Base-by-base conservation (phyloP, 805 yeast genomes). In the Priceomyces haplophilus region DNA sequence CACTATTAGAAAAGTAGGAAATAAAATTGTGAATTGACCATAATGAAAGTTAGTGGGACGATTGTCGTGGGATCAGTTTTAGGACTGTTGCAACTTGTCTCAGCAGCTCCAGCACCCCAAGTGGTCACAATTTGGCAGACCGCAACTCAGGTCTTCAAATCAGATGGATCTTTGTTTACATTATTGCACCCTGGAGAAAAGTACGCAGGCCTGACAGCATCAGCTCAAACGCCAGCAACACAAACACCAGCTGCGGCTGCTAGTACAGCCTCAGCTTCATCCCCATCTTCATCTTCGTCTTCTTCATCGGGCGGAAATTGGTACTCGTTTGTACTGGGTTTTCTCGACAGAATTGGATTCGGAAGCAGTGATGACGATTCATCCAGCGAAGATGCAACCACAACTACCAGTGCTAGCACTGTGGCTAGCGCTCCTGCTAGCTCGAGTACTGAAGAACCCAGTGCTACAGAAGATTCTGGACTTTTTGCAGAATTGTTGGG, bases 51-150 rank as follows among this genome's bases (percentile, higher is more conserved):
- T 12, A 34, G 24, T 13, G 23, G 37, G 24, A 18, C 25, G 12
- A n/a, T 34, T 4, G 18, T 19, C 10, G 21, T 16, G 37, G 37
- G 25, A 19, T 10, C 37, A 11, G 24, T 21, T 4, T 16, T 34
- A 4, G 24, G 11, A 4, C 15, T 18, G 7, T 18, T 34, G 13
- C 25, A 34, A 12, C 11, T 34, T 12, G 37, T 12, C 12, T 6
- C 21, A 4, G 52, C 52, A 13, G 53, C 53, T 5, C 52, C 62
- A 8, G 63, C 62, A n/a, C 62, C 63, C 3, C 47, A 43, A 13
- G 47, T 56, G 13, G 54, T 55, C n/a, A 59, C 62, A 8, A 52
- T 58, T 3, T 53, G 41, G 34, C 50, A 58, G 24, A 50, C 55
- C 2, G 44, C 47, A 21, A 54, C 57, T 17, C 45, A 48, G 16